Percentiles rank a stretch among this genome's conserved stretches.
Conservation (phyloP, 2,329 filamentous ascomycete species). For the Stenocarpella maydis region DNA sequence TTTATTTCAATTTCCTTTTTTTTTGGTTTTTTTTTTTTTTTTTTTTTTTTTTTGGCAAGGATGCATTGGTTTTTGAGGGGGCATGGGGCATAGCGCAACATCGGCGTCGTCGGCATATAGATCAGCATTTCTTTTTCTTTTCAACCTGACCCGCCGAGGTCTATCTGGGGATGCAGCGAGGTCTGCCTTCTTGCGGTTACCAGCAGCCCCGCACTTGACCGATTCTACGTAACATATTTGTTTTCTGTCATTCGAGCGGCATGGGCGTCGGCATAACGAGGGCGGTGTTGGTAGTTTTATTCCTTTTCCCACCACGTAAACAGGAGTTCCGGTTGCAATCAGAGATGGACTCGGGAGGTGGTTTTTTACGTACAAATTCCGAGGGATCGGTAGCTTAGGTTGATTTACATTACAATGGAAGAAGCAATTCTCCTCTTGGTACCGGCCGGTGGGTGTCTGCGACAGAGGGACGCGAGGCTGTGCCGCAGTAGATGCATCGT, state of each 20-base stretch:
- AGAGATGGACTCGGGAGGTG: background rate
- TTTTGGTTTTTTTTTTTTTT: too few relatives aligned
- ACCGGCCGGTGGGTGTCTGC: background rate
- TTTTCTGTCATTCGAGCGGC: conserved; percentile 12
- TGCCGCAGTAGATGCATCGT: too few relatives aligned
- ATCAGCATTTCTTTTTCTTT: conserved; percentile 13
- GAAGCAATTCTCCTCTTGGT: background rate
- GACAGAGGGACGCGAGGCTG: background rate
- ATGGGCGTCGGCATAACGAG: conserved; percentile 8
- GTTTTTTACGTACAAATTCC: background rate
- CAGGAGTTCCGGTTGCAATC: conserved; percentile 8
- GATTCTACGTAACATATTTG: background rate
- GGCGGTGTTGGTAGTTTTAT: background rate
- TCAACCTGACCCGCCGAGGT: background rate
- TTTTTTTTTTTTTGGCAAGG: too few relatives aligned
- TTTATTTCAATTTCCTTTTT: too few relatives aligned
- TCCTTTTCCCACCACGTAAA: background rate
- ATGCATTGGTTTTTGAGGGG: background rate
- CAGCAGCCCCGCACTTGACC: background rate
- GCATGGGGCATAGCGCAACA: conserved; percentile 17
- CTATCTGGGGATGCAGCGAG: background rate
- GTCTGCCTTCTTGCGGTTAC: background rate
- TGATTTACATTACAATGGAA: conserved; percentile 6
- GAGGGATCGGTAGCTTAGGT: conserved; percentile 7
- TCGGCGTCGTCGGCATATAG: conserved; percentile 26